phyloP scores from a whole-genome alignment of 1,284 basidiomycete genomes.

The Athelia psychrophila region DNA sequence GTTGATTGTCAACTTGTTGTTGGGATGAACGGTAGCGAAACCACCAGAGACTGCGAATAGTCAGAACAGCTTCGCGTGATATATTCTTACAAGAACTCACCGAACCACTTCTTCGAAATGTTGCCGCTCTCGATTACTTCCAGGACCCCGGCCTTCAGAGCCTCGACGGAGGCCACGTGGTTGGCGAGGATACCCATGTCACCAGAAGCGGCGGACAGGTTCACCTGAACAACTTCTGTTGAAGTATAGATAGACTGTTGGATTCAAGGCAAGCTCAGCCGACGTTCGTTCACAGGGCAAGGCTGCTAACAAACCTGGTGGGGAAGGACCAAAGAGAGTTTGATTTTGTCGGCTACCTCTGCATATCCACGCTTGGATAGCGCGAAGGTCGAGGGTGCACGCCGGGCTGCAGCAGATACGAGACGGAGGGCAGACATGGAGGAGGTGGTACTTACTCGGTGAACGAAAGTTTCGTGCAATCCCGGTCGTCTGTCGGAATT shows the following conservation, averaged over 20 bases:
- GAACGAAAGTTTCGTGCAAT: too few relatives aligned
- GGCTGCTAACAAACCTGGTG: conserved; percentile 72
- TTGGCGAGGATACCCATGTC: conserved; percentile 99
- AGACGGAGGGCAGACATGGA: conserved; percentile 76
- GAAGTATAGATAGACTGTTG: conserved; percentile 83
- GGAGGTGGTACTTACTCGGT: too few relatives aligned
- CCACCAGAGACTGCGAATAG: conserved; percentile 85
- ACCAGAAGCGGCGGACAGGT: conserved; percentile 89
- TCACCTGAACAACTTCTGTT: conserved; percentile 90
- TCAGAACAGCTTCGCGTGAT: conserved; percentile 6
- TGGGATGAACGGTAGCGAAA: conserved; percentile 97
- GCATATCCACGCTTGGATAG: conserved; percentile 81
- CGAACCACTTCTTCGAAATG: conserved; percentile 91
- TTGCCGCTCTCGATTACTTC: conserved; percentile 86
- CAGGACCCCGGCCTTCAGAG: conserved; percentile 88
- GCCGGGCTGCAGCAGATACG: conserved; percentile 59
- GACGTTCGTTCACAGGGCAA: background rate
- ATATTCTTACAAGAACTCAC: conserved; percentile 45
- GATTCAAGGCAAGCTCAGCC: conserved; percentile 2
- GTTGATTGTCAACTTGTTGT: conserved; percentile 96
- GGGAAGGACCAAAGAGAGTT: conserved; percentile 87
- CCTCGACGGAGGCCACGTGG: conserved; percentile 93
- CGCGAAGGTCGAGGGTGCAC: conserved; percentile 49
- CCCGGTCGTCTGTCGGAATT: too few relatives aligned
- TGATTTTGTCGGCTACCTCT: conserved; percentile 83